Conservation (phyloP, 2,329 filamentous ascomycete species). For the Thielaviopsis populi region DNA sequence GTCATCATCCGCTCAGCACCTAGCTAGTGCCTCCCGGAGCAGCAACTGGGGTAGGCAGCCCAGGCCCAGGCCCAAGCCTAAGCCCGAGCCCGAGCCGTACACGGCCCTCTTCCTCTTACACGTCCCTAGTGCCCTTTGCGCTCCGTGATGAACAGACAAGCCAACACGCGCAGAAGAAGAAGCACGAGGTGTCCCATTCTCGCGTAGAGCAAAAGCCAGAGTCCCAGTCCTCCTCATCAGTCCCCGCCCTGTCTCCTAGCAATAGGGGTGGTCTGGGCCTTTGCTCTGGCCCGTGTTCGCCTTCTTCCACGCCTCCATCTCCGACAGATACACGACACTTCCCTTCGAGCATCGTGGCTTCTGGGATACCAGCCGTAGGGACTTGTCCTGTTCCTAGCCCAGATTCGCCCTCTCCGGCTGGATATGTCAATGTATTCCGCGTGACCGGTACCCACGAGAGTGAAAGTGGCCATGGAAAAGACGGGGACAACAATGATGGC, state of each 20-base stretch:
- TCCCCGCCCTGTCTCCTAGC: background rate
- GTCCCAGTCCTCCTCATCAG: background rate
- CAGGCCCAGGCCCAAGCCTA: too few species aligned
- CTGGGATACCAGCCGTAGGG: background rate
- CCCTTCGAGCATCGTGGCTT: background rate
- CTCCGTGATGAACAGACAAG: background rate
- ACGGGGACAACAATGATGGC: background rate
- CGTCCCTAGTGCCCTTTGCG: background rate
- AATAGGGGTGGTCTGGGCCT: background rate
- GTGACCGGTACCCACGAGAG: background rate
- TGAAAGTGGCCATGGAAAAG: background rate
- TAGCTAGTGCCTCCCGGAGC: background rate
- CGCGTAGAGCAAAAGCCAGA: background rate
- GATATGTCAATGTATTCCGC: background rate
- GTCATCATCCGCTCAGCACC: background rate
- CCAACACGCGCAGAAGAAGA: too few species aligned
- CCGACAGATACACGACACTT: background rate
- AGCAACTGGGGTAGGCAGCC: background rate
- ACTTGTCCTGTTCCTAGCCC: background rate
- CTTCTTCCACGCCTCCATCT: background rate
- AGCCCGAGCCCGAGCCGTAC: too few species aligned
- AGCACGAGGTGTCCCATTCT: background rate
- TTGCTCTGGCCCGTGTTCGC: background rate
- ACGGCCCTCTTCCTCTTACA: background rate
- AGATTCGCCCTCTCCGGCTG: background rate